Evolutionary conservation across 345 rosid genomes (phyloP), one percentile per base, ranked within the genome.

Genomic region (Boechera retrofracta): DNA sequence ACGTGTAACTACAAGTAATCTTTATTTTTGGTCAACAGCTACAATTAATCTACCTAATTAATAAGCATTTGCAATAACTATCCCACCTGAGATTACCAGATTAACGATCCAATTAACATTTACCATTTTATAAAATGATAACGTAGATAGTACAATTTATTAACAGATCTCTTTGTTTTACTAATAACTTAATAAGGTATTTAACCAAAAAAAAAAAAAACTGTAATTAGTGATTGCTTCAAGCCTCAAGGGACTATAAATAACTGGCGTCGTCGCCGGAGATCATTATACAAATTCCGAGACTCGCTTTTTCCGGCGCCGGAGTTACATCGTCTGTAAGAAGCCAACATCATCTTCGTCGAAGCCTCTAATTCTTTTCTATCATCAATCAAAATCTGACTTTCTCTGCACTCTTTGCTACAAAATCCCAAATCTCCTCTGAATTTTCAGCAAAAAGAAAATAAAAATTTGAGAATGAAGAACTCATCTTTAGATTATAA

Each of bases 361-460:
- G 87, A 84, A 21, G 36, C 62, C 64, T 89, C 91, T 31, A 85
- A 38, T 36, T 90, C 93, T 15, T 57, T 81, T 79, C 75, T 83
- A 2, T 91, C 96, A 78, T 93, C 94, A 82, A 86, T 60, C 24
- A 64, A 32, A 6, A 93, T 88, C 69, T 89, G 96, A 72, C 89
- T 82, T 55, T 82, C 71, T 49, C 98, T 82, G 85, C 98, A 93
- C 74, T 88, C 85, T 54, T 59, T 76, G 71, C 94, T 90, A 76
- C 97, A 93, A 71, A 86, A 93, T 4, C 94, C 98, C 81, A 81
- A 77, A 64, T 93, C 97, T 57, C 97, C 94, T 79, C 94, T 92
- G 86, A 21, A 21, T 72, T 71, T 77, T 56, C 44, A 54, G 4
- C 58, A 1, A 7, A 4, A 33, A 1, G 15, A 5, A 66, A 36